Base-by-base conservation (phyloP, 2,329 filamentous ascomycete species). In the Neofusicoccum kwambonambiense region DNA sequence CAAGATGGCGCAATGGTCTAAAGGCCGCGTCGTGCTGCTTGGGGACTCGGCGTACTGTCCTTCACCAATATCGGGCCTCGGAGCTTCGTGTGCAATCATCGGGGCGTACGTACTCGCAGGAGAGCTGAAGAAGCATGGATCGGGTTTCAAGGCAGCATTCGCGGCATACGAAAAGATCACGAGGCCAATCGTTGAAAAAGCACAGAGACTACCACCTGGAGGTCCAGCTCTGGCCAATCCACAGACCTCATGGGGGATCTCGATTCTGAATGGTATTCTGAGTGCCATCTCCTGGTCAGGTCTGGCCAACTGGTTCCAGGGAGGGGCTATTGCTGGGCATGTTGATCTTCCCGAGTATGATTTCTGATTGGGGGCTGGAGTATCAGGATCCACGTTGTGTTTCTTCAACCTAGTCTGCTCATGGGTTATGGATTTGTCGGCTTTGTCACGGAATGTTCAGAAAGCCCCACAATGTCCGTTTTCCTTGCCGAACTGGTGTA, bases 41-140 rank as follows among this genome's bases (percentile, higher is more conserved):
- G 78, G 78, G 5, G 78, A 81, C 66, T 76, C 78, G 1, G 78
- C 71, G 1, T 77, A 75, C 64, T 76, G 74, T 50, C 78, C 79
- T 0, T 74, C 73, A 15, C 71, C 72, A 0, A 73, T 75, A 1
- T 73, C 70, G 27, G 72, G 73, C 7, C 67, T 73, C 68, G 73
- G 74, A 3, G 69, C 72, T 1, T 71, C 72, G 4, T 68, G 74
- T 3, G 77, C 77, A 1, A 73, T 80, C 7, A 67, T 79, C 5
- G 79, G 78, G 3, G 72, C 75, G 0, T 80, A 79, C 52, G 68
- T 79, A 1, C 68, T 80, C 5, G 77, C 78, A 1, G 76, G 76
- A 2, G 77, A 79, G 62, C 42, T 79, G 4, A 51, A 67, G 3
- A 70, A 68, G 56, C 62, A 66, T 19, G 15, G 17, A n/a, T 42